Base-by-base conservation (phyloP, 2,329 filamentous ascomycete genomes). In the Cyanodermella asteris region DNA sequence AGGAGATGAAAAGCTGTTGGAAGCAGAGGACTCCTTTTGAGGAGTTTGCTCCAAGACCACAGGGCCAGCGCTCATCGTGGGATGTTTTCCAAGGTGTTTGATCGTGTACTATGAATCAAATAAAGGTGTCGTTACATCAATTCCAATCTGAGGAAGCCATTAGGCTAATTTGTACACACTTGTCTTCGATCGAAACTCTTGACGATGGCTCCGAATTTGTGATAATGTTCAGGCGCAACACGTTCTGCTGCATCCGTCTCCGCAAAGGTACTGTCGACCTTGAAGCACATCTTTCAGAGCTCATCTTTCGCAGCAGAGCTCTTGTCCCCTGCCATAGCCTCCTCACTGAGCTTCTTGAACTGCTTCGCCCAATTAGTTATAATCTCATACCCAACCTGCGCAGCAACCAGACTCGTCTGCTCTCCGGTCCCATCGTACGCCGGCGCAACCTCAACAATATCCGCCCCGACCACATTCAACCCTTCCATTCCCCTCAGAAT, bases 361-460 rank as follows among this genome's bases (percentile, higher is more conserved):
- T n/a, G n/a, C 40, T 54, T 55, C n/a, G 55, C 53, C 43, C 55
- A 49, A 33, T 50, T 57, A 19, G 72, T 90, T 43, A 91, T 46
- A n/a, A 91, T 61, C 54, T 91, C 81, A 44, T 72, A 91, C 1
- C 67, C 76, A 19, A 90, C 64, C 57, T 91, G 80, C 20, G 78
- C 78, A 3, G 68, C 81, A 10, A 77, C 78, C 34, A 91, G 49
- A 8, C 77, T 75, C 19, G 80, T 91, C 40, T 71, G 72, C 53
- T 91, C 81, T 2, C 70, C 76, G 5, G 54, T 54, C 7, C 72
- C 72, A 54, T 91, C 78, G 43, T 90, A 91, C 8, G 74, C 74
- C 0, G 81, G 81, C 21, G 72, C 68, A 6, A 90, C 77, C 56
- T 91, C 82, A 5, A 93, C 82, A 24, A 91, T 65, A 49, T 91